A percentile compares a stretch with the other conserved stretches of the same genome.
These are phyloP conservation scores for Macrocybe gigantea DNA, from an alignment of 768 basidiomycete species.

Conservation along the genomic window DNA sequence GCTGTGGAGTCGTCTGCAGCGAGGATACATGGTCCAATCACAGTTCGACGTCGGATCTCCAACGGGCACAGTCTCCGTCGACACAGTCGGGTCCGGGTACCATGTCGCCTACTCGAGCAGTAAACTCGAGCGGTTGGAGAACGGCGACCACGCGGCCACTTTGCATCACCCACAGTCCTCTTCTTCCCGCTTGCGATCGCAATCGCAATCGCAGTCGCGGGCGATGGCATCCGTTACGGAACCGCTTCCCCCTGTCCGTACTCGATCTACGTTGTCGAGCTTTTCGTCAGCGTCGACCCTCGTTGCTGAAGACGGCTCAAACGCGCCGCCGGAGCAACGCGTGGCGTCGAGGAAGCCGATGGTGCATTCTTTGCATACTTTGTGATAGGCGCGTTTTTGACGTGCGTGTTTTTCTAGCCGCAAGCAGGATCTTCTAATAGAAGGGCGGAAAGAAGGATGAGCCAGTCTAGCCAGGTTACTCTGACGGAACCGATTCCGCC, in stretches of 20 bases:
- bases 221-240: neutral
- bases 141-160: no score
- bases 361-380: no score
- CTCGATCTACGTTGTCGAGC: slow-evolving; percentile 10
- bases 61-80: slow-evolving; percentile 2
- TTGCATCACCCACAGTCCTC: no score
- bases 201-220: neutral
- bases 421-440: neutral
- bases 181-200: neutral
- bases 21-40: slow-evolving; percentile 21
- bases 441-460: no score
- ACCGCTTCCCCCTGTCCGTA: slow-evolving; percentile 3
- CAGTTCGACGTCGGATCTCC: slow-evolving; percentile 15
- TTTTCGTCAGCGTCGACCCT: slow-evolving; percentile 17
- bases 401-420: neutral
- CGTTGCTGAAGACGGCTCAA: slow-evolving; percentile 16
- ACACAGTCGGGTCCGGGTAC: slow-evolving; percentile 1
- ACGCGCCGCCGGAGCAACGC: neutral
- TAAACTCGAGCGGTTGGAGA: neutral
- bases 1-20: slow-evolving; percentile 18
- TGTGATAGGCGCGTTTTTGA: no score
- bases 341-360: no score
- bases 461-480: no score
- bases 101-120: neutral
- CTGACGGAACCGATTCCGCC: no score